Percentiles rank a stretch among this genome's conserved stretches.
phyloP scores from a whole-genome alignment of 2,329 filamentous ascomycete genomes.

The Cephalotrichum gorgonifer region DNA sequence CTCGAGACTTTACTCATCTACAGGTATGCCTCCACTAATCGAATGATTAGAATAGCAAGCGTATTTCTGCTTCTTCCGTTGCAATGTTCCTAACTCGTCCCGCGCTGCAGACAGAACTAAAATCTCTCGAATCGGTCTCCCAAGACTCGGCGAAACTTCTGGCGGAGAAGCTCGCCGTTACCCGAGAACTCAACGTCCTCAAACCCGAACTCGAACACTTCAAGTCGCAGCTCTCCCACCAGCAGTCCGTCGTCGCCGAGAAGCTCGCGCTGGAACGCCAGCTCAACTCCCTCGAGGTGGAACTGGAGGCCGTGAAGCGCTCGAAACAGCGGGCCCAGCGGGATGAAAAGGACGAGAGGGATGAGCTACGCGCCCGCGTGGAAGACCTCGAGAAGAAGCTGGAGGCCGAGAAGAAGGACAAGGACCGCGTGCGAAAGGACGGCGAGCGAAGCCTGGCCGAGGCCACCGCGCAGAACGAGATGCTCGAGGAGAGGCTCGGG shows the following conservation, averaged over 20 bases:
- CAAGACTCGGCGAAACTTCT: conserved; percentile 62
- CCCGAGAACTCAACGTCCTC: conserved; percentile 39
- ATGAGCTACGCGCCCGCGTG: conserved; percentile 27
- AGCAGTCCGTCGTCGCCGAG: conserved; percentile 63
- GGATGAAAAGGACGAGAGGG: conserved; percentile 26
- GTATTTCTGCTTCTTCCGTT: not conserved
- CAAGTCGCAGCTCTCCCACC: conserved; percentile 40
- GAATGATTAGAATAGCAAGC: not conserved
- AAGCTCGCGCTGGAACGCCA: conserved; percentile 74
- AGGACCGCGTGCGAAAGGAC: conserved; percentile 30
- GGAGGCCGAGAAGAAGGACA: conserved; percentile 30
- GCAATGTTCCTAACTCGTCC: not conserved
- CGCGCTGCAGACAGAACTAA: conserved; percentile 64
- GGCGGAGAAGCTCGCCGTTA: conserved; percentile 43
- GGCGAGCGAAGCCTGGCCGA: conserved; percentile 30
- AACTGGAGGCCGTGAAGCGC: conserved; percentile 66
- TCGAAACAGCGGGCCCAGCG: conserved; percentile 20
- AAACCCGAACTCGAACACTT: conserved; percentile 48
- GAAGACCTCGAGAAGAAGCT: conserved; percentile 26
- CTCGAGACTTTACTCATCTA: conserved; percentile 34
- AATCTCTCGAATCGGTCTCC: conserved; percentile 54
- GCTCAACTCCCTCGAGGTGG: conserved; percentile 64
- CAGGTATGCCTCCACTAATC: conserved; percentile 31
- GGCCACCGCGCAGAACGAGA: conserved; percentile 49
- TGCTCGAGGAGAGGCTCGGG: conserved; percentile 61